Evolutionary conservation across 2,329 filamentous ascomycete genomes (phyloP), one percentile per base, ranked within the genome.

Genomic region (Metarhizium guizhouense): DNA sequence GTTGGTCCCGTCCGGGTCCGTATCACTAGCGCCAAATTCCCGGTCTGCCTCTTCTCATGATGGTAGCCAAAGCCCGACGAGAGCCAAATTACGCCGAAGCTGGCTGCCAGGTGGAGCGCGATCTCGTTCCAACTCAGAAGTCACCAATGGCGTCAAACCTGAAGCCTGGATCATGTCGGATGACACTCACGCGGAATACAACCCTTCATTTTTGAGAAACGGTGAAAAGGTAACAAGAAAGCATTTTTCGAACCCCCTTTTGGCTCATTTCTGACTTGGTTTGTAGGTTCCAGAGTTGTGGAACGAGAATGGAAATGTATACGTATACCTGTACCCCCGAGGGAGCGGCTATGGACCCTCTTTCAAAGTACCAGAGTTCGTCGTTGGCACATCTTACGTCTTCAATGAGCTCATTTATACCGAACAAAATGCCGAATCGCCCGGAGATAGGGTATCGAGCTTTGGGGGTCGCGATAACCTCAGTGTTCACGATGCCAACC

Each of bases 261-360:
- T 43, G 16, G 10, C 32, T 34, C 32, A 34, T 32, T 38, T 11
- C 42, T 56, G 25, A 57, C 48, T 4, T 29, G 4, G 29, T 42
- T 18, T 45, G 11, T 54, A 84, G 81, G 80, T 86, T 4, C 81
- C 83, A 2, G 84, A 87, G 65, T 68, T 87, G 20, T 87, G 84
- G 84, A 81, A 83, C 60, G 82, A 85, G 54, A 71, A 67, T 53
- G 83, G 80, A 43, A 77, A 77, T 58, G 76, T 85, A 29, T 72
- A 75, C 52, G 75, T 87, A 20, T 82, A 83, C 61, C 68, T 87
- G 4, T 79, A 79, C 55, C 74, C 82, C 1, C 76, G 72, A 54
- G 70, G 71, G 5, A 76, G 72, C 57, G 76, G 76, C 10, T 68
- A 67, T 8, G 79, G 79, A 0, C 77, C 83, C 2, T 85, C 81